A percentile compares a stretch with the other conserved stretches of the same genome.
phyloP scores from a whole-genome alignment of 176 grass and related monocot genomes.

The Thalia dealbata region DNA sequence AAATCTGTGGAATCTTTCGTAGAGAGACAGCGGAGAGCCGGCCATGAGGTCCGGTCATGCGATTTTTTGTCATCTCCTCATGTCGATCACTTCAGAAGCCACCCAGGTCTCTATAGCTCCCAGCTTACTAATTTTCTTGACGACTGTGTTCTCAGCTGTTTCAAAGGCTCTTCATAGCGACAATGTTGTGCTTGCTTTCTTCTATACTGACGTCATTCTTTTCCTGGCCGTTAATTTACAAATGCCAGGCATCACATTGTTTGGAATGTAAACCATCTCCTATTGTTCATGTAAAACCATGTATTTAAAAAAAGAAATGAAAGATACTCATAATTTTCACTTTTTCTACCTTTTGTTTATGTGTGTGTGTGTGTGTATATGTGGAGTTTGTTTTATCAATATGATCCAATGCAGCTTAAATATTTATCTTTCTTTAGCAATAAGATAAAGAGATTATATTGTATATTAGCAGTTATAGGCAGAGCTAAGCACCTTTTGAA shows the following conservation, averaged over 20 bases:
- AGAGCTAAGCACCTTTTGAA: too few relatives aligned
- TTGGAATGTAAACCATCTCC: too few relatives aligned
- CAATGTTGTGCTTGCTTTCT: neutral
- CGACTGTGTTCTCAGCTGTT: slow-evolving; percentile 37
- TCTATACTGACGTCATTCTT: neutral
- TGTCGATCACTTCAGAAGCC: slow-evolving; percentile 66
- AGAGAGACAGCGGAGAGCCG: slow-evolving; percentile 42
- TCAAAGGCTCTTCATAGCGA: slow-evolving; percentile 1
- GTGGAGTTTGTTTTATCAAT: too few relatives aligned
- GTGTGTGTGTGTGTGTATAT: too few relatives aligned
- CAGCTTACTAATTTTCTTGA: slow-evolving; percentile 61
- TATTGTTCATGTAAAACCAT: neutral
- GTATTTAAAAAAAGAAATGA: neutral
- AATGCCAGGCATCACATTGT: neutral
- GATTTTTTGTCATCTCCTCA: slow-evolving; percentile 74
- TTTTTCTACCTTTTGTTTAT: neutral
- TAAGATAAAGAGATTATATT: too few relatives aligned
- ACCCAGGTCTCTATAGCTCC: slow-evolving; percentile 56
- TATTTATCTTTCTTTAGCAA: too few relatives aligned
- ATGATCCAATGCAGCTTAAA: too few relatives aligned
- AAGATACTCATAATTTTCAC: neutral
- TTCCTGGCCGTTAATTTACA: slow-evolving; percentile 7
- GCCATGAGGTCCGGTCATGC: slow-evolving; percentile 53
- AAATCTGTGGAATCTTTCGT: slow-evolving; percentile 75
- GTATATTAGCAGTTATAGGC: too few relatives aligned